phyloP scores from a whole-genome alignment of 257 asterid genomes.

The Dorcoceras hygrometricum region DNA sequence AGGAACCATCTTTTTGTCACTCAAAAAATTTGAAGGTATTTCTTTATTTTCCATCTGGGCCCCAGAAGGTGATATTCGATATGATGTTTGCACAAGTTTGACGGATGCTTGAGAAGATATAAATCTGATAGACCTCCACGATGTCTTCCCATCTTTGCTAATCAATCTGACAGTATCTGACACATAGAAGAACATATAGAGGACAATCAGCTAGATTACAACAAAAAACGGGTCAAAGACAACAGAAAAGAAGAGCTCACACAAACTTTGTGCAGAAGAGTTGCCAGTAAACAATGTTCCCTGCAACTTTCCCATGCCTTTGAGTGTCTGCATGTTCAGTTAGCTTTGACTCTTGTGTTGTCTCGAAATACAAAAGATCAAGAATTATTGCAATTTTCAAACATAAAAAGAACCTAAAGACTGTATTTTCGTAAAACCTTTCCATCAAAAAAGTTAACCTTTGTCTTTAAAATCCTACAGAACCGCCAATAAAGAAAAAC shows the following conservation, averaged over 20 bases:
- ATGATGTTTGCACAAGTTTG: constrained; percentile 44
- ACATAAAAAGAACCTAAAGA: not conserved
- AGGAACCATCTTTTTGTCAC: constrained; percentile 68
- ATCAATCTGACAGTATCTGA: constrained; percentile 42
- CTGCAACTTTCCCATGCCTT: constrained; percentile 36
- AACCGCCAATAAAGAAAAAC: not conserved
- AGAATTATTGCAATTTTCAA: not conserved
- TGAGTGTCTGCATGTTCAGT: constrained; percentile 40
- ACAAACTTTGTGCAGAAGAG: constrained; percentile 17
- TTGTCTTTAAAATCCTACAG: not conserved
- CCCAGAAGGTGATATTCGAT: constrained; percentile 61
- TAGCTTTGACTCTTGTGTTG: constrained; percentile 11
- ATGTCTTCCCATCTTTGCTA: constrained; percentile 26
- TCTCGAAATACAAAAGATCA: constrained; percentile 9
- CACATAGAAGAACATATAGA: constrained; percentile 11
- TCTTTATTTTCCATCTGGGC: constrained; percentile 55
- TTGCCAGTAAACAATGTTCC: constrained; percentile 44
- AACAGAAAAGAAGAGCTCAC: not conserved
- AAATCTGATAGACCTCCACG: constrained; percentile 32
- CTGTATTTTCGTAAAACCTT: not conserved
- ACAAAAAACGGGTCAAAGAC: constrained; percentile 3
- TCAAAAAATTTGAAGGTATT: constrained; percentile 47
- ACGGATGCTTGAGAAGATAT: constrained; percentile 38
- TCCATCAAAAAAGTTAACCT: not conserved
- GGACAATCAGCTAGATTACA: constrained; percentile 14